Conservation (phyloP, 2,329 filamentous ascomycete species). For the Cladophialophora chaetospira region DNA sequence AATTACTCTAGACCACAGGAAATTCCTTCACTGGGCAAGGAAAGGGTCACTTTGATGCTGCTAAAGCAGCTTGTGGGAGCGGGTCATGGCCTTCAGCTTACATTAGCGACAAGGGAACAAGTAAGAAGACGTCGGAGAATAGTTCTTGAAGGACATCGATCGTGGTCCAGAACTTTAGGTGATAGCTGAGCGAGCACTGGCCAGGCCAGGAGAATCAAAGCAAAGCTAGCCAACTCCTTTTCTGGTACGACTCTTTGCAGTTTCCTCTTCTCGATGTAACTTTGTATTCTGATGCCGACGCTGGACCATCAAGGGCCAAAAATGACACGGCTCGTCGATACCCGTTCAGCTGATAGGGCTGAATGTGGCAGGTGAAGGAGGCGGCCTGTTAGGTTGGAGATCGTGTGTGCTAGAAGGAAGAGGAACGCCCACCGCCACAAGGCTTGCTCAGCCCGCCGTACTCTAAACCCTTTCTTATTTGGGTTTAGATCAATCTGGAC, state of each 20-base stretch:
- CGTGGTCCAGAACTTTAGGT: too few species aligned
- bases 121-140: too few species aligned
- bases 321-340: neutral
- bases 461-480: neutral
- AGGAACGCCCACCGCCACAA: neutral
- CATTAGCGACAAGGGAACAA: too few species aligned
- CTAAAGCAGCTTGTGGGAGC: too few species aligned
- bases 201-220: too few species aligned
- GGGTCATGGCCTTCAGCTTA: too few species aligned
- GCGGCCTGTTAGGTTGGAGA: neutral
- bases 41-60: neutral
- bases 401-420: neutral
- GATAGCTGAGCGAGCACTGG: too few species aligned
- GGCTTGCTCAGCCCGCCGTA: too few species aligned
- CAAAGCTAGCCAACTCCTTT: neutral
- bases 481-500: neutral
- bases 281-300: neutral
- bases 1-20: neutral
- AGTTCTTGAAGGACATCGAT: too few species aligned
- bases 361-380: neutral
- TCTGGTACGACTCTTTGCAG: neutral
- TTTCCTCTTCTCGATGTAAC: neutral
- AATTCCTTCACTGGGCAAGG: constrained; percentile 9
- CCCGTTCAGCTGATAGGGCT: constrained; percentile 7
- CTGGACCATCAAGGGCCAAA: neutral